Evolutionary conservation across 345 rosid genomes (phyloP).

Genomic region (Laguncularia racemosa): DNA sequence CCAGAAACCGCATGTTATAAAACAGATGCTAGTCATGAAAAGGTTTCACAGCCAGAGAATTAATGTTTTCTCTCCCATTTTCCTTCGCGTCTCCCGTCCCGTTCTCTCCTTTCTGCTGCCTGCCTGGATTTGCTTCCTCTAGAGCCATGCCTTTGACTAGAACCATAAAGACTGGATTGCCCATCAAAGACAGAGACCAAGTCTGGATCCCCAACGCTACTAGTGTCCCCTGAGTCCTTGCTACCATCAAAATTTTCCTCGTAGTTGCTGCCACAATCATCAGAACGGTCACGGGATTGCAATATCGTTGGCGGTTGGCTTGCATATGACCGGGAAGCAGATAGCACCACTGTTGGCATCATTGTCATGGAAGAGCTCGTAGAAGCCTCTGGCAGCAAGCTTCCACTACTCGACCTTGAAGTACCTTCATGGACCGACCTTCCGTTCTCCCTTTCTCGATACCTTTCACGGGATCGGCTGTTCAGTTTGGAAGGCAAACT

Average conservation of each 20-base stretch:
- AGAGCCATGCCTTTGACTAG: conserved; percentile 51
- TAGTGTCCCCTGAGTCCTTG: conserved; percentile 68
- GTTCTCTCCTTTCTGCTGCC: conserved; percentile 57
- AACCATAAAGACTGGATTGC: conserved; percentile 39
- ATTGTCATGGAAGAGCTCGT: conserved; percentile 28
- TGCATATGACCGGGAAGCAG: conserved; percentile 51
- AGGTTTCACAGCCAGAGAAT: background rate
- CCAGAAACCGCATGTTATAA: too few species aligned
- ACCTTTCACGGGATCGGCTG: conserved; percentile 64
- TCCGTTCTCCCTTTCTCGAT: conserved; percentile 71
- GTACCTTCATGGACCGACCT: conserved; percentile 47
- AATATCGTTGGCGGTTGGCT: conserved; percentile 71
- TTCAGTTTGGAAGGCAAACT: conserved; percentile 4
- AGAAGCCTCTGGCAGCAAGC: conserved; percentile 35
- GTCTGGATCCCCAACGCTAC: conserved; percentile 69
- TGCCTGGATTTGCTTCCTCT: conserved; percentile 70
- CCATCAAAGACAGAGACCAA: conserved; percentile 51
- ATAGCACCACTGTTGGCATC: conserved; percentile 40
- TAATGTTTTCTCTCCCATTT: conserved; percentile 85
- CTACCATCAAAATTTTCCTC: conserved; percentile 74
- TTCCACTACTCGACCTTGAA: conserved; percentile 29
- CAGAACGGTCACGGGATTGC: conserved; percentile 64
- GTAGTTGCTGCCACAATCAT: conserved; percentile 55
- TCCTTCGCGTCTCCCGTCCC: conserved; percentile 67
- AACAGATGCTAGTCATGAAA: background rate